Base-by-base conservation (phyloP, 257 asterid genomes). In the Lycium ferocissimum region DNA sequence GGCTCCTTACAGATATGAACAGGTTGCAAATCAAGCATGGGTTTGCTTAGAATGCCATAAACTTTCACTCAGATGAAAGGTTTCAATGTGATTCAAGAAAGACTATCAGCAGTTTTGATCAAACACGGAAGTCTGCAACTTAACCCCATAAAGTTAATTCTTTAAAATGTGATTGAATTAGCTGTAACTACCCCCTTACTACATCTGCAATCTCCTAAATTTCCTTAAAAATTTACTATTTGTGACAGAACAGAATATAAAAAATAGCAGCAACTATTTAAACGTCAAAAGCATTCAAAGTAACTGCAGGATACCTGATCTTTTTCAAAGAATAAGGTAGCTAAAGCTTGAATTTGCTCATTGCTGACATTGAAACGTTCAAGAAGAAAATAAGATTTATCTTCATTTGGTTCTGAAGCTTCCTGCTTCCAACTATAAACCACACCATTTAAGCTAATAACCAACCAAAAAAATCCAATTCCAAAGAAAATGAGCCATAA, bases 301-400 rank as follows among this genome's bases (percentile, higher is more conserved):
- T 78, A 54, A 78, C 49, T 33, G 33, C 38, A 59, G 4, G 12
- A 75, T 69, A 91, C 92, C 93, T 85, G 85, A 80, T 88, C 90
- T 63, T 66, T 80, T 67, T 85, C 87, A 53, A 82, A 22, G 78
- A 82, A 84, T 69, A 89, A 87, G 82, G 86, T 84, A 79, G 87
- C 88, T 75, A 89, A 89, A 71, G 88, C 85, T 82, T 85, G 81
- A 85, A 90, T 82, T 85, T 90, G 89, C 76, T 90, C 92, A 89
- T 86, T 86, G 90, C 92, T 90, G 83, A 86, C 93, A 84, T 89
- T 90, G 88, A 92, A 88, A 83, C 84, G 85, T 81, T 90, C 89
- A 33, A 80, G 86, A 49, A 88, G 85, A 86, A 83, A 85, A 81
- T 76, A 84, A 83, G 82, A 67, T 80, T 84, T 62, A 79, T 87